Percentiles rank a stretch among this genome's conserved stretches.
Evolutionary conservation across 1,284 basidiomycete genomes (phyloP).

Genomic region (Rhodotorula sp.): DNA sequence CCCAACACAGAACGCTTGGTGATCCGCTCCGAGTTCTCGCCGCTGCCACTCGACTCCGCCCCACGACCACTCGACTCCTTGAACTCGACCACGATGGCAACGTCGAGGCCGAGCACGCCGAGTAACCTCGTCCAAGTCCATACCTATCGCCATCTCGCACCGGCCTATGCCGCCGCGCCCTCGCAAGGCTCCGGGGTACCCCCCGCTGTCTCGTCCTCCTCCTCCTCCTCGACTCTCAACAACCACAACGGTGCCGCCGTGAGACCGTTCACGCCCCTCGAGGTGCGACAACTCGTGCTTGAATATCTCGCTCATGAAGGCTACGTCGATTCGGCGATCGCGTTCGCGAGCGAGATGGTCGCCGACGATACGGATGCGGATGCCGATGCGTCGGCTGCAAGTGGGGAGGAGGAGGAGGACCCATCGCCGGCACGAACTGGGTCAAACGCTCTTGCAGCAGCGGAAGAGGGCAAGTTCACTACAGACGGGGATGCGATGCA

Average conservation of each 20-base stretch:
- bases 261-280: constrained; percentile 16
- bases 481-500: constrained; percentile 18
- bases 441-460: no score
- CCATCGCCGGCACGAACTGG: no score
- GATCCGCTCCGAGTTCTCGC: no score
- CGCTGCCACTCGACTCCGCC: no score
- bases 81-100: neutral
- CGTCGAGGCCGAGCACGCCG: neutral
- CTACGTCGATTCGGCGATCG: constrained; percentile 66
- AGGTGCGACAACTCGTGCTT: constrained; percentile 63
- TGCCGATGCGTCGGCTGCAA: neutral
- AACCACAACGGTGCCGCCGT: neutral
- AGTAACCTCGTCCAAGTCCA: constrained; percentile 1
- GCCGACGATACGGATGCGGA: neutral
- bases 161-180: constrained; percentile 1
- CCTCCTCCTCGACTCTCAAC: neutral
- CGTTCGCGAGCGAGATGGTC: constrained; percentile 65
- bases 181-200: neutral
- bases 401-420: neutral
- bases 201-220: neutral
- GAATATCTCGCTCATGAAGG: constrained; percentile 76
- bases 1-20: no score
- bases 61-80: no score
- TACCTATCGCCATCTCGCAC: constrained; percentile 26
- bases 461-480: neutral